Conservation (phyloP, 2,329 filamentous ascomycete genomes). For the Hymenoscyphus fructigenus region DNA sequence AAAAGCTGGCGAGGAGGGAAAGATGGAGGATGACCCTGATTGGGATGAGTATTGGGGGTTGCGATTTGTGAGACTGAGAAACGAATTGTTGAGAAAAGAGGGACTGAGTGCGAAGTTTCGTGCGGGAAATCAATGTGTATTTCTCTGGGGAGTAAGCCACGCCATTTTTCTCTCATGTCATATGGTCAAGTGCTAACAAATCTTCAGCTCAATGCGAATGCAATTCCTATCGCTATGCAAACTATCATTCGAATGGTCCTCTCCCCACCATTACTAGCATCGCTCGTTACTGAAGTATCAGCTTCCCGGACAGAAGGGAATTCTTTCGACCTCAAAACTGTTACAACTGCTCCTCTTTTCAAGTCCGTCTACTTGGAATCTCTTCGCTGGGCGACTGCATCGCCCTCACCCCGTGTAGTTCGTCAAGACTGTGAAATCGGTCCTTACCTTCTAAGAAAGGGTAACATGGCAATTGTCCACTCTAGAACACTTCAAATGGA, state of each 20-base stretch:
- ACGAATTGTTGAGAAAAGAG: slow-evolving; percentile 13
- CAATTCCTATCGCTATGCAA: slow-evolving; percentile 21
- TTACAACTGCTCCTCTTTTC: slow-evolving; percentile 13
- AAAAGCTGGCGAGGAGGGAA: slow-evolving; percentile 12
- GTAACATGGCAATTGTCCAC: slow-evolving; percentile 22
- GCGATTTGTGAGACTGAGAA: slow-evolving; percentile 12
- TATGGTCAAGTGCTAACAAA: neutral
- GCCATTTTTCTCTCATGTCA: neutral
- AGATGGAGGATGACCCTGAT: slow-evolving; percentile 12
- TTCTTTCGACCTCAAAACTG: slow-evolving; percentile 11
- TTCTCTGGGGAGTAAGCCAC: slow-evolving; percentile 22
- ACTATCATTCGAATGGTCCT: slow-evolving; percentile 13
- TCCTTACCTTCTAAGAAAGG: slow-evolving; percentile 14
- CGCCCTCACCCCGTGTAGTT: slow-evolving; percentile 19
- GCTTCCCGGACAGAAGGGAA: slow-evolving; percentile 2
- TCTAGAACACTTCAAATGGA: slow-evolving; percentile 20
- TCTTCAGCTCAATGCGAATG: slow-evolving; percentile 17
- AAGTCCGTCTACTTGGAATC: slow-evolving; percentile 20
- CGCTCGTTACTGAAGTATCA: slow-evolving; percentile 13
- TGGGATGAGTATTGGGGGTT: slow-evolving; percentile 22
- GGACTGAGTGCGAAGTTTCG: slow-evolving; percentile 16
- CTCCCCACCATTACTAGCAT: slow-evolving; percentile 9
- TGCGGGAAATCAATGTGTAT: slow-evolving; percentile 18
- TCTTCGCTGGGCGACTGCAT: slow-evolving; percentile 22
- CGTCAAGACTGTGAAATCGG: slow-evolving; percentile 19